These are phyloP conservation scores for Alternaria sp. DNA, from an alignment of 2,329 filamentous ascomycete species.

Conservation along the genomic window DNA sequence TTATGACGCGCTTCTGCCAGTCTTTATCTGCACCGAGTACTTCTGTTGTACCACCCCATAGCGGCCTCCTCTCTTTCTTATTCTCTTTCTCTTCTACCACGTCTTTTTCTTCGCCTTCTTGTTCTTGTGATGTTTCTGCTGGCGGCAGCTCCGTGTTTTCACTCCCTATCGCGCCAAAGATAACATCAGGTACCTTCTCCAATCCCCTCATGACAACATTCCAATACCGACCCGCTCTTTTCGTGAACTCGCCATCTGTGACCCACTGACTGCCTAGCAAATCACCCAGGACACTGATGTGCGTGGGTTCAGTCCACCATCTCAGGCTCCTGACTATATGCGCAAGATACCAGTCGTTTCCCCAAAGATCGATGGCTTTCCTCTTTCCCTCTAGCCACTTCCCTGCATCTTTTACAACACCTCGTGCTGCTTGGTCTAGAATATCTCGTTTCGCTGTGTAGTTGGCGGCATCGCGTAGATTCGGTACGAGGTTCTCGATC, in stretches of 20 bases:
- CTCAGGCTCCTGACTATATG: slow-evolving; percentile 87
- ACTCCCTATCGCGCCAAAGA: slow-evolving; percentile 25
- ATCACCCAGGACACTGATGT: slow-evolving; percentile 89
- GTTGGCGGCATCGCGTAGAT: slow-evolving; percentile 31
- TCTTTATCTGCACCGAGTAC: slow-evolving; percentile 56
- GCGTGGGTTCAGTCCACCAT: slow-evolving; percentile 87
- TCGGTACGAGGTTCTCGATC: slow-evolving; percentile 47
- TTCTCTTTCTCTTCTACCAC: slow-evolving; percentile 21
- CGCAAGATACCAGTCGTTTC: slow-evolving; percentile 93
- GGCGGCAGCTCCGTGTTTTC: not conserved
- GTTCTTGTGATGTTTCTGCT: not conserved
- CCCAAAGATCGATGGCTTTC: slow-evolving; percentile 87
- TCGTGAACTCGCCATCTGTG: slow-evolving; percentile 80
- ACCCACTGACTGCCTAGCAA: slow-evolving; percentile 97
- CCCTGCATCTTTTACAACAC: slow-evolving; percentile 68
- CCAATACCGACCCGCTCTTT: slow-evolving; percentile 80
- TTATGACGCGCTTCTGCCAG: slow-evolving; percentile 84
- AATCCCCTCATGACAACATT: slow-evolving; percentile 76
- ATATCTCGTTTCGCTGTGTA: slow-evolving; percentile 22
- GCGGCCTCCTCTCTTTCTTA: slow-evolving; percentile 23
- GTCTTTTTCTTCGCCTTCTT: slow-evolving; percentile 31
- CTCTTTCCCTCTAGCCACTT: slow-evolving; percentile 71
- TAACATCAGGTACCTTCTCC: slow-evolving; percentile 64
- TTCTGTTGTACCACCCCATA: slow-evolving; percentile 46
- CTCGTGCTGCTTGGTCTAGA: slow-evolving; percentile 21